Conservation (phyloP, 2,329 filamentous ascomycete genomes). For the Alternaria hordeiaustralica region DNA sequence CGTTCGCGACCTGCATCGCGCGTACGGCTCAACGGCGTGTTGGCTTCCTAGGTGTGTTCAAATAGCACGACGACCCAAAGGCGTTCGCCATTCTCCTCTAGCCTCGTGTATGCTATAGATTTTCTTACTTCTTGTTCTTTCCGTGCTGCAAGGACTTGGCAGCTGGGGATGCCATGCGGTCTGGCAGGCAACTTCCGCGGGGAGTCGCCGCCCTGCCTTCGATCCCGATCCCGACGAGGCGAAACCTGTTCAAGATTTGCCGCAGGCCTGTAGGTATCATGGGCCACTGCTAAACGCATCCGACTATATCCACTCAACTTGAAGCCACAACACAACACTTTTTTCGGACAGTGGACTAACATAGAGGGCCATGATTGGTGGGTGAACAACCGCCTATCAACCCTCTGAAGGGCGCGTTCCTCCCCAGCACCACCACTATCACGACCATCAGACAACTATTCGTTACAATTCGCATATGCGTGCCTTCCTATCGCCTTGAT, state of each 20-base stretch:
- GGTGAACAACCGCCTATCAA: slow-evolving; percentile 1
- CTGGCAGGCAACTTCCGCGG: neutral
- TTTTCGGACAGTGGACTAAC: neutral
- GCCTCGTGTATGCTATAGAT: neutral
- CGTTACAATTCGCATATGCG: neutral
- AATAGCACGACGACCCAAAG: neutral
- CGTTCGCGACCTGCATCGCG: neutral
- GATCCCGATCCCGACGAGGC: slow-evolving; percentile 7
- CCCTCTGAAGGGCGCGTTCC: neutral
- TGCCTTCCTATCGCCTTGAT: neutral
- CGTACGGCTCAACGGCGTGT: neutral
- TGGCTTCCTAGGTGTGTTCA: neutral
- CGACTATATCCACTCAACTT: neutral
- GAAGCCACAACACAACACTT: neutral
- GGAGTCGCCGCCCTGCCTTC: neutral
- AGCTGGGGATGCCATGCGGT: neutral
- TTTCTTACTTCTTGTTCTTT: neutral
- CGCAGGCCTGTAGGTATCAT: neutral
- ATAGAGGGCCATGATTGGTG: neutral
- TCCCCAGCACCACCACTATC: neutral
- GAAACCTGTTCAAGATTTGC: slow-evolving; percentile 4
- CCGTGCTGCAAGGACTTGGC: neutral
- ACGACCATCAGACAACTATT: neutral
- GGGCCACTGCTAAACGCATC: neutral
- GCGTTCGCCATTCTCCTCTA: neutral